These are phyloP conservation scores for Neonectria magnoliae DNA, from an alignment of 2,329 filamentous ascomycete species.

Conservation along the genomic window DNA sequence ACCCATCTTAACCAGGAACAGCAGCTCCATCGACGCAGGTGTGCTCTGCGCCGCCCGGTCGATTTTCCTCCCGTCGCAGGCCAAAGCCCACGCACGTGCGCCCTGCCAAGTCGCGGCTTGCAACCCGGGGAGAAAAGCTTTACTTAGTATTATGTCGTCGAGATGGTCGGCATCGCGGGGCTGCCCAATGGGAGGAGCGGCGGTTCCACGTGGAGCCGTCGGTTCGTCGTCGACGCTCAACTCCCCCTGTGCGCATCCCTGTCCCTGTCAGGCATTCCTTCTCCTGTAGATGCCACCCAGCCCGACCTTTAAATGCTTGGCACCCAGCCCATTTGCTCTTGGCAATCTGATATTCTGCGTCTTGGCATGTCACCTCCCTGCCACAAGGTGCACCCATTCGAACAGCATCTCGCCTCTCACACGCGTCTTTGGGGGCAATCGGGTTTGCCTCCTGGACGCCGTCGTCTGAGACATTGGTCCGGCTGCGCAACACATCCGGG, in stretches of 20 bases:
- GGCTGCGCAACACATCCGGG: not conserved
- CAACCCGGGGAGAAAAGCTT: not conserved
- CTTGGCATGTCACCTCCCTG: not conserved
- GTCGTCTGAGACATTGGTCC: not conserved
- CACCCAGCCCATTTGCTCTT: not conserved
- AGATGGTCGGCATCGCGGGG: constrained; percentile 6
- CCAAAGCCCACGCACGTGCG: not conserved
- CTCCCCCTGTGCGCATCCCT: too few relatives aligned
- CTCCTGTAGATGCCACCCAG: not conserved
- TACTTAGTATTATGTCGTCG: not conserved
- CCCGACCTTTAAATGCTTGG: not conserved
- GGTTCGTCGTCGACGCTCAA: constrained; percentile 5
- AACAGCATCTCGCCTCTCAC: not conserved
- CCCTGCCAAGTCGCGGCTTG: not conserved
- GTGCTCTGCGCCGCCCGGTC: not conserved
- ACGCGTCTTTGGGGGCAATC: not conserved
- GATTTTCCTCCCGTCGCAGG: not conserved
- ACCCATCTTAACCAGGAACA: not conserved
- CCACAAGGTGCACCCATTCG: not conserved
- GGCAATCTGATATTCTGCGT: not conserved
- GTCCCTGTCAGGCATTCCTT: not conserved
- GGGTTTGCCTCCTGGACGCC: not conserved
- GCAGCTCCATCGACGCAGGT: not conserved
- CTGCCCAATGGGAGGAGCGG: constrained; percentile 5
- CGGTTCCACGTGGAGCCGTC: constrained; percentile 15